Evolutionary conservation across 768 basidiomycete species (phyloP).

Genomic region (Pulveroboletus ravenelii): DNA sequence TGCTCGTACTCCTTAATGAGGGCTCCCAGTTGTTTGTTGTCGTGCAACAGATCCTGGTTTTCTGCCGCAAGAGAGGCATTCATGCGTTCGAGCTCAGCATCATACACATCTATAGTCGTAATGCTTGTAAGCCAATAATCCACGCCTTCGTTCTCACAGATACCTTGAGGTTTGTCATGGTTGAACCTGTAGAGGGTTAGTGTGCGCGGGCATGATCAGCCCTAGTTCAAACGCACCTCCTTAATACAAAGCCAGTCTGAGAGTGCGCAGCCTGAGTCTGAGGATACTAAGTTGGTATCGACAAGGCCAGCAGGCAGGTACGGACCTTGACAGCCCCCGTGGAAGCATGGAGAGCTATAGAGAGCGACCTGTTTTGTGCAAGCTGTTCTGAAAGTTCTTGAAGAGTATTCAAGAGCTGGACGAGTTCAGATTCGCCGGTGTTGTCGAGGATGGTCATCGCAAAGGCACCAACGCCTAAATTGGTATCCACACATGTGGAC

Average conservation of each 20-base stretch:
- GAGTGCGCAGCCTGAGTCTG: constrained; percentile 86
- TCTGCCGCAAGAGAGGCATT: constrained; percentile 73
- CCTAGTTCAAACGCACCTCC: constrained; percentile 47
- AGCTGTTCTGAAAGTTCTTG: constrained; percentile 82
- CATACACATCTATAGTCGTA: constrained; percentile 69
- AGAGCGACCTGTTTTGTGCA: constrained; percentile 68
- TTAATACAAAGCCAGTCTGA: constrained; percentile 87
- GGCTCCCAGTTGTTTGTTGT: constrained; percentile 91
- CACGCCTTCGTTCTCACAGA: background rate
- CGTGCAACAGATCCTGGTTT: constrained; percentile 81
- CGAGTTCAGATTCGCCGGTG: constrained; percentile 51
- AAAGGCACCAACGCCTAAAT: background rate
- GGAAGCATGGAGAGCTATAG: constrained; percentile 67
- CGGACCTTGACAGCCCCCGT: constrained; percentile 76
- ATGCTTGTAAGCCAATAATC: background rate
- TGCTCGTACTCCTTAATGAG: constrained; percentile 97
- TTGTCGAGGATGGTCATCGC: constrained; percentile 54
- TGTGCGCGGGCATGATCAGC: background rate
- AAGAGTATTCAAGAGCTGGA: constrained; percentile 62
- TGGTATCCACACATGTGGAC: constrained; percentile 5
- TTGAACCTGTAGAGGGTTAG: constrained; percentile 56
- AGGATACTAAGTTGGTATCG: background rate
- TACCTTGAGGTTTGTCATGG: constrained; percentile 81
- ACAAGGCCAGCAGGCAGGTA: constrained; percentile 1
- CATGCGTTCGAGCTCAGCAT: constrained; percentile 86